Conservation (phyloP, 768 basidiomycete species). For the Cystobasidiopsis lactophilus region DNA sequence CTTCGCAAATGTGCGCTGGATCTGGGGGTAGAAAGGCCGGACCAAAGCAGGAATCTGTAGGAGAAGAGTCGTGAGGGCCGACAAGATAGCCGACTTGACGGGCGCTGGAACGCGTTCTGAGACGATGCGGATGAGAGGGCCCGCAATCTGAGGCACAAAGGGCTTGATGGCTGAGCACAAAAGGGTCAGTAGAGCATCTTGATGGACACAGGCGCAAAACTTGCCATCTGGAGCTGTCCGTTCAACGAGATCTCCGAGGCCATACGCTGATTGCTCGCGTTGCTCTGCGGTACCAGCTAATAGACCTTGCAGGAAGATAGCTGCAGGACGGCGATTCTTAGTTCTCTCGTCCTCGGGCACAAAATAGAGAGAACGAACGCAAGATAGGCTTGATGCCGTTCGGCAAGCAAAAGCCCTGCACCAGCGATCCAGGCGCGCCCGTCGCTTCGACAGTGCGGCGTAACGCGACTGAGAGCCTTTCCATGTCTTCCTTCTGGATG, state of each 20-base stretch:
- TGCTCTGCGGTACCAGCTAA: slow-evolving; percentile 77
- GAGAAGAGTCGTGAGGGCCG: slow-evolving; percentile 63
- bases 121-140: slow-evolving; percentile 22
- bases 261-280: slow-evolving; percentile 75
- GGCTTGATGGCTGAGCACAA: neutral
- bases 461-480: slow-evolving; percentile 68
- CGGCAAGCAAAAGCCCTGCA: slow-evolving; percentile 57
- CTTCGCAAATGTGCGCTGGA: slow-evolving; percentile 91
- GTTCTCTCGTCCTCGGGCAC: too few species aligned
- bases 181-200: slow-evolving; percentile 33
- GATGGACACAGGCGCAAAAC: slow-evolving; percentile 91
- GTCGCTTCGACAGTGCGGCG: slow-evolving; percentile 68
- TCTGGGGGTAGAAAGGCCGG: slow-evolving; percentile 93
- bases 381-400: slow-evolving; percentile 68
- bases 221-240: slow-evolving; percentile 48
- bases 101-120: slow-evolving; percentile 47
- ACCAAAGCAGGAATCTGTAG: slow-evolving; percentile 68
- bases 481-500: slow-evolving; percentile 75
- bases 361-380: slow-evolving; percentile 20
- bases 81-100: slow-evolving; percentile 77
- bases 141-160: neutral
- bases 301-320: slow-evolving; percentile 38
- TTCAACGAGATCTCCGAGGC: slow-evolving; percentile 86
- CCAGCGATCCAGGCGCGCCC: slow-evolving; percentile 48
- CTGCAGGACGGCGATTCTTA: neutral